Base-by-base conservation (phyloP, 83 land plant genomes). In the Picea abies region DNA sequence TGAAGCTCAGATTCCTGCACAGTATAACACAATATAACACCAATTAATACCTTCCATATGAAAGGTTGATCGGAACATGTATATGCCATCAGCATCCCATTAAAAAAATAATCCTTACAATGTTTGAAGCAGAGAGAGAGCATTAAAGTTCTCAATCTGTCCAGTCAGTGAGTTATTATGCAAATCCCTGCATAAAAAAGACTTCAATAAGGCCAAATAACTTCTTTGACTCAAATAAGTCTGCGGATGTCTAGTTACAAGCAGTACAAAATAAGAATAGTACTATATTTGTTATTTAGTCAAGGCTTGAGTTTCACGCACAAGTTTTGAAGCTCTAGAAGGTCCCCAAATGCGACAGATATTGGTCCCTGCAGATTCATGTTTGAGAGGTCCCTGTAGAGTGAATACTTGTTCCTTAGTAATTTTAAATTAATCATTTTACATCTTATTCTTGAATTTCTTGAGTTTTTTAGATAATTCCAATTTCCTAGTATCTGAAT, bases 1-100 rank as follows among this genome's bases (percentile, higher is more conserved):
- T 91, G 88, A 85, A 91, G 86, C 93, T 91, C 86, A 91, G 83
- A 68, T 91, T 89, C 85, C 93, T 91, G 82, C 70, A 67, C 39
- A 65, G 85, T 66, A 15, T 32, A 69, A 15, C 16, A 67, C 39
- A 65, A 87, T 66, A 15, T 32, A 32, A 15, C 16, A 70, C 39
- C 26, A 32, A 37, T 70, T 41, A 5, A 41, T 41, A 70, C 20
- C 8, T 70, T 70, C 20, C 22, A 6, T 35, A 70, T 70, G 32
- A 17, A 69, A 35, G 20, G 17, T 37, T 32, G 73, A 70, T 8
- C 47, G 37, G 2, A 35, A 35, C 17, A 70, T 35, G n/a, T 37
- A 35, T 70, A 20, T 70, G 35, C 47, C 3, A 32, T 41, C 49
- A 0, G 22, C 11, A 73, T 73, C 23, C 16, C 77, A 56, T 52